These are phyloP conservation scores for Calonectria ilicicola DNA, from an alignment of 2,329 filamentous ascomycete genomes.

Conservation along the genomic window DNA sequence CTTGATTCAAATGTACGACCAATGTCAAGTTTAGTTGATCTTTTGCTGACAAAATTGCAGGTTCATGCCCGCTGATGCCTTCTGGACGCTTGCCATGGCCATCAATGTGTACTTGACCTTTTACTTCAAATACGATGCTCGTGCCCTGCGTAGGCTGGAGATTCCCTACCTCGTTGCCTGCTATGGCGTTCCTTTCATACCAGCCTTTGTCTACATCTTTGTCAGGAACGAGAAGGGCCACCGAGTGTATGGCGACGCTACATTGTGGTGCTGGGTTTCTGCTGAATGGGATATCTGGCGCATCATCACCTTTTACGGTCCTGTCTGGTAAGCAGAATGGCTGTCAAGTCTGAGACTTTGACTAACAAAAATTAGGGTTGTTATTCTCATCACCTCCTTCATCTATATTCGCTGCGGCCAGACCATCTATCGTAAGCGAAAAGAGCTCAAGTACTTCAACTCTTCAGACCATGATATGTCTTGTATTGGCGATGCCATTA, in stretches of 20 bases:
- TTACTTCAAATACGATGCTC: conserved; percentile 77
- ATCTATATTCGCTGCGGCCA: conserved; percentile 76
- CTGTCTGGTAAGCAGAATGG: conserved; percentile 68
- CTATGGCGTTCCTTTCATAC: conserved; percentile 79
- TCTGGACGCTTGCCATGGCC: conserved; percentile 86
- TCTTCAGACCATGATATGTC: conserved; percentile 57
- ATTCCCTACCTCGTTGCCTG: conserved; percentile 76
- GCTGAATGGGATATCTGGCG: conserved; percentile 77
- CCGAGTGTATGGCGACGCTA: conserved; percentile 79
- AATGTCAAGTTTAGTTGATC: conserved; percentile 4
- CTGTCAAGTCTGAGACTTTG: no score
- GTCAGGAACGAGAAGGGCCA: conserved; percentile 63
- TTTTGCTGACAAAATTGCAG: conserved; percentile 55
- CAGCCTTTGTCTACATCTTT: conserved; percentile 76
- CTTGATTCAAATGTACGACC: conserved; percentile 81
- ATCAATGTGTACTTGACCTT: conserved; percentile 87
- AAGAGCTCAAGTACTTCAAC: conserved; percentile 68
- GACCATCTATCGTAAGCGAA: conserved; percentile 76
- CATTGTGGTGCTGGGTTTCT: conserved; percentile 85
- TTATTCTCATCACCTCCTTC: conserved; percentile 70
- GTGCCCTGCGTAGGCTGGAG: conserved; percentile 74
- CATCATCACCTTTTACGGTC: conserved; percentile 80
- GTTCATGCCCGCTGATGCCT: conserved; percentile 82
- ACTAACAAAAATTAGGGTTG: conserved; percentile 59
- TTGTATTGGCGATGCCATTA: conserved; percentile 58